These are phyloP conservation scores for Tulasnella sp. DNA, from an alignment of 768 basidiomycete species.

Conservation along the genomic window DNA sequence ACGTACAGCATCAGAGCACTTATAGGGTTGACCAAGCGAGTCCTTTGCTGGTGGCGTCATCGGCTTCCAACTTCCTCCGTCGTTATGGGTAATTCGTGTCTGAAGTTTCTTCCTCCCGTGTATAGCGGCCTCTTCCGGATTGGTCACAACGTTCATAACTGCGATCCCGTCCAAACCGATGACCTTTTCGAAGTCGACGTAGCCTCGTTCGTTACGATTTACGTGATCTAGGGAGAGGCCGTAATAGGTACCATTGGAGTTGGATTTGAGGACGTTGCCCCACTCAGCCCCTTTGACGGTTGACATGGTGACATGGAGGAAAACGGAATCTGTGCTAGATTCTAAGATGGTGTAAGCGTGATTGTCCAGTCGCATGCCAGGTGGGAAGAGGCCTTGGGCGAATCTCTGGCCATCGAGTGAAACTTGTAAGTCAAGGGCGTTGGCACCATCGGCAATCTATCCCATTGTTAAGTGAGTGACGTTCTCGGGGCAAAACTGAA, in stretches of 20 bases:
- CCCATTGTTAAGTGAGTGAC: background rate
- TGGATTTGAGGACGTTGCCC: slow-evolving; percentile 92
- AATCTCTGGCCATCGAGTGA: slow-evolving; percentile 87
- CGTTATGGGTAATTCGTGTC: slow-evolving; percentile 91
- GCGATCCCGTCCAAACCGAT: slow-evolving; percentile 94
- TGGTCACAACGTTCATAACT: slow-evolving; percentile 83
- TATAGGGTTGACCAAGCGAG: slow-evolving; percentile 67
- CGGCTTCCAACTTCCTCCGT: slow-evolving; percentile 88
- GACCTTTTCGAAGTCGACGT: slow-evolving; percentile 97
- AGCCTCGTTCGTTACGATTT: slow-evolving; percentile 84
- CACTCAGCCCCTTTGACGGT: slow-evolving; percentile 68
- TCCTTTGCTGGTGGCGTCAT: slow-evolving; percentile 71
- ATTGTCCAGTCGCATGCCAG: slow-evolving; percentile 82
- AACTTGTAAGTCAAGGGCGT: slow-evolving; percentile 78
- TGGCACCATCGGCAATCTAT: slow-evolving; percentile 18
- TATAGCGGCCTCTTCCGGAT: slow-evolving; percentile 68
- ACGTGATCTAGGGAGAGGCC: slow-evolving; percentile 80
- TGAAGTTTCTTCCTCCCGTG: slow-evolving; percentile 72
- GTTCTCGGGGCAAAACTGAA: background rate
- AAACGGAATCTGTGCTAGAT: slow-evolving; percentile 87
- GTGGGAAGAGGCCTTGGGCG: slow-evolving; percentile 84
- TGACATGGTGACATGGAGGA: slow-evolving; percentile 94
- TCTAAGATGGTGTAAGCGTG: slow-evolving; percentile 94
- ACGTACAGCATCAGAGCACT: slow-evolving; percentile 64
- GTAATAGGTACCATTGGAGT: slow-evolving; percentile 98